Percentiles rank a stretch among this genome's conserved stretches.
These are phyloP conservation scores for Globisporangium recalcitrans DNA, from an alignment of 352 stramenopile species.

Conservation along the genomic window DNA sequence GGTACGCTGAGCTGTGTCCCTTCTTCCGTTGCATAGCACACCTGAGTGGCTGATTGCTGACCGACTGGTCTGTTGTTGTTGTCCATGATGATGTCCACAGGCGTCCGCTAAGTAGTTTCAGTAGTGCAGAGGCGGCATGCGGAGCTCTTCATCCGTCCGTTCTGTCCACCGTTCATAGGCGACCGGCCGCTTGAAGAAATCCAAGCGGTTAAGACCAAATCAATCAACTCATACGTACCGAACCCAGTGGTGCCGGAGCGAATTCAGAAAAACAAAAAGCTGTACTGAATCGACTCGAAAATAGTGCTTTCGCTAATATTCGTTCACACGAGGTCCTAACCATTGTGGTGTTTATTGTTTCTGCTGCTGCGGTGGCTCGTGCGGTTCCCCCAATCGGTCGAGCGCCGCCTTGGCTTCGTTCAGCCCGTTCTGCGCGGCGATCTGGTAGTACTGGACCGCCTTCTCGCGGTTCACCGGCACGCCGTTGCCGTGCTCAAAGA, in stretches of 20 bases:
- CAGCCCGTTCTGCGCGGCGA: constrained; percentile 50
- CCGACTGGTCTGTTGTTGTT: neutral
- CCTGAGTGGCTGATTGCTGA: neutral
- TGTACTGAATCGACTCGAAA: neutral
- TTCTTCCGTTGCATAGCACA: neutral
- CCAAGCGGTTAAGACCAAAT: neutral
- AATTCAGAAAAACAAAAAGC: neutral
- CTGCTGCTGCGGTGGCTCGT: constrained; percentile 22
- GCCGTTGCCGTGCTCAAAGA: constrained; percentile 62
- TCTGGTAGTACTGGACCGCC: constrained; percentile 73
- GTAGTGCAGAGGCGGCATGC: neutral
- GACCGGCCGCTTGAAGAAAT: neutral
- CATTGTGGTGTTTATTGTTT: neutral
- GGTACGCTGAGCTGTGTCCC: constrained; percentile 24
- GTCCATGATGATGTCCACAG: neutral
- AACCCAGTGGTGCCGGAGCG: neutral
- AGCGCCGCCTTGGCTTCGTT: constrained; percentile 49
- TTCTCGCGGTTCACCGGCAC: constrained; percentile 46
- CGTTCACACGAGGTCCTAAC: neutral
- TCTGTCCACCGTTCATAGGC: neutral
- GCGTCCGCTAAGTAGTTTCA: constrained; percentile 15
- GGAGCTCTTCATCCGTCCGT: neutral
- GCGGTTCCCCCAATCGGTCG: constrained; percentile 39
- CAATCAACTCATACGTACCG: neutral
- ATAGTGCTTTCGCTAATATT: neutral